A percentile compares a stretch with the other conserved stretches of the same genome.
Conservation (phyloP, 257 asterid species). For the Voacanga thouarsii region DNA sequence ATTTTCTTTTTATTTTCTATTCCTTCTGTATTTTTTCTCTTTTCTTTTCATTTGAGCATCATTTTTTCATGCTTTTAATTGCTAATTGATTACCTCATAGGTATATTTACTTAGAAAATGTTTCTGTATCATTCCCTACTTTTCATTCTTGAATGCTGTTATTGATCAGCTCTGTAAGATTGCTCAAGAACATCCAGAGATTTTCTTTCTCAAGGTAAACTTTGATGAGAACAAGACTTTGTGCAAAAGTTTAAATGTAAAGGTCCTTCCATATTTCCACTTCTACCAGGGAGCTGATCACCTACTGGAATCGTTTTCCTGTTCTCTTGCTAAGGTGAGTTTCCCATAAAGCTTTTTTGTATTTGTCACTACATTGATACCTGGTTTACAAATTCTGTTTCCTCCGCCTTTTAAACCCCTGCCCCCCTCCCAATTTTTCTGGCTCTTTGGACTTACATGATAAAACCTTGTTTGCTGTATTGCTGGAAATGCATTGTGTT, state of each 20-base stretch:
- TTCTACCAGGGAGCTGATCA: constrained; percentile 70
- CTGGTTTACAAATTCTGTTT: not conserved
- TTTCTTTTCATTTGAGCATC: not conserved
- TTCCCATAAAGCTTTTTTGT: not conserved
- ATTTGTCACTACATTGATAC: not conserved
- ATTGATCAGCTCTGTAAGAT: constrained; percentile 55
- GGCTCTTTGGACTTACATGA: not conserved
- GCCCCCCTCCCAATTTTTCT: not conserved
- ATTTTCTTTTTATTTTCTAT: not conserved
- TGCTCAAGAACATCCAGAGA: constrained; percentile 60
- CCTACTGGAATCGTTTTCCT: constrained; percentile 65
- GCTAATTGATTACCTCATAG: not conserved
- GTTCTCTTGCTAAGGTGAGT: constrained; percentile 75
- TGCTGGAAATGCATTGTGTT: not conserved
- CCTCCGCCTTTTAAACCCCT: not conserved
- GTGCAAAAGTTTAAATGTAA: constrained; percentile 68
- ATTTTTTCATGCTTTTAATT: not conserved
- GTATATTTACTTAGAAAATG: not conserved
- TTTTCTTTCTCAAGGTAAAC: constrained; percentile 64
- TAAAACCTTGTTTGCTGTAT: not conserved
- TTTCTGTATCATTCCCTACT: not conserved
- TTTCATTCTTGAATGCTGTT: not conserved
- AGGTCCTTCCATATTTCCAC: constrained; percentile 79
- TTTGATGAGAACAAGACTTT: constrained; percentile 70
- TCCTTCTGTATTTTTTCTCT: not conserved